Base-by-base conservation (phyloP, 2,329 filamentous ascomycete species). In the Neonectria faginata region DNA sequence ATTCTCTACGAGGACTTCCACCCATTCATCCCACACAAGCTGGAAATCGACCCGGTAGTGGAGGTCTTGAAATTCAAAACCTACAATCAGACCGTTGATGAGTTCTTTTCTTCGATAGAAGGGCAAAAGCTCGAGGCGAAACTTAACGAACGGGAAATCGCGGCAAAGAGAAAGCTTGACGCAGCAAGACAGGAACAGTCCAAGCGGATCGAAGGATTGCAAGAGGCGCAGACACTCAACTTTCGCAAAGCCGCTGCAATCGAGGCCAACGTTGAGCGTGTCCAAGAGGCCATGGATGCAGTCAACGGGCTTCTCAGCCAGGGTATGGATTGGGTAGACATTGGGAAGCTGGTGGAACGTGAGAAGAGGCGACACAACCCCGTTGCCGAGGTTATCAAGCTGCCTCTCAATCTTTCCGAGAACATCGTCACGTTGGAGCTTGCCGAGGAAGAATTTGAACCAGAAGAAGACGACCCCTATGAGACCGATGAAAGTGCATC, bases 321-420 rank as follows among this genome's bases (percentile, higher is more conserved):
- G 74, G 95, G 95, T 11, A 98, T 98, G 94, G 96, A 99, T 73
- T 99, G 96, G 96, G 89, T 93, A 11, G 92, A 97, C 69, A 94
- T 98, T 73, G 93, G 88, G 10, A 92, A 91, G 63, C 81, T 99
- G 66, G 92, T 99, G 57, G 93, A 97, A 76, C 88, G 93, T 69
- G 95, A 98, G 76, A 92, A 97, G 77, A 88, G 84, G 65, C 85
- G 90, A 53, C 85, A 88, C 29, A 99, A 99, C 69, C 88, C 92
- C 0, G 94, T 99, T 8, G 96, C 96, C 1, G 86, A 91, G 62
- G 89, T 94, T 48, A 97, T 99, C 74, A 92, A 92, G 75, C 81
- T 97, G 18, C 95, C 96, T 0, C 80, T 99, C 55, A 97, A 97
- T 72, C 84, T 99, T 3, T 86, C 93, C n/a, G 93, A 98, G 71